phyloP scores from a whole-genome alignment of 2,329 filamentous ascomycete genomes.

The Hypoxylon sp. region DNA sequence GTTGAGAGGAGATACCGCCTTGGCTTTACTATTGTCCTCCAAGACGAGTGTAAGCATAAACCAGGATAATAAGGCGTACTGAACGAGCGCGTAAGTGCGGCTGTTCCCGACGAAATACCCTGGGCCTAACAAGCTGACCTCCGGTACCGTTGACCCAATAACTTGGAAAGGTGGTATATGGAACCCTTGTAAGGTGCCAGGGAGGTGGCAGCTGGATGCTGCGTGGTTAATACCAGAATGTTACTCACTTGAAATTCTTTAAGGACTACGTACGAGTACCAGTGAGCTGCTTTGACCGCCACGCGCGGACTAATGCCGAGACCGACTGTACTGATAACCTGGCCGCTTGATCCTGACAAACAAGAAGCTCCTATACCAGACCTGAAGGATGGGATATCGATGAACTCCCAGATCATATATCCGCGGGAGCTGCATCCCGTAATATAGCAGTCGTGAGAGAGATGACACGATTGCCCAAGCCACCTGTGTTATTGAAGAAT shows the following conservation, averaged over 20 bases:
- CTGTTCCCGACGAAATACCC: slow-evolving; percentile 33
- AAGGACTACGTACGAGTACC: slow-evolving; percentile 12
- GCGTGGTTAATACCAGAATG: slow-evolving; percentile 21
- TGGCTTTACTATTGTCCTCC: slow-evolving; percentile 25
- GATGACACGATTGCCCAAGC: slow-evolving; percentile 13
- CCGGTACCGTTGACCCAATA: slow-evolving; percentile 25
- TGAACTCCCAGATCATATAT: slow-evolving; percentile 14
- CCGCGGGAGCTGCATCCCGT: slow-evolving; percentile 20
- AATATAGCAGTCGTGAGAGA: slow-evolving; percentile 24
- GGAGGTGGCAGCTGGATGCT: slow-evolving; percentile 13
- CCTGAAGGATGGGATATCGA: slow-evolving; percentile 16
- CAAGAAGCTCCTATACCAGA: slow-evolving; percentile 13
- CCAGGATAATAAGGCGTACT: slow-evolving; percentile 21
- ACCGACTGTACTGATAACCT: slow-evolving; percentile 26
- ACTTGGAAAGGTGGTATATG: slow-evolving; percentile 26
- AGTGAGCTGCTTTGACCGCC: slow-evolving; percentile 29
- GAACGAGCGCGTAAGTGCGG: slow-evolving; percentile 32
- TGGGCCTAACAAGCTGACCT: slow-evolving; percentile 15
- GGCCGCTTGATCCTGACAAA: slow-evolving; percentile 28
- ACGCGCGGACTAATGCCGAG: slow-evolving; percentile 28
- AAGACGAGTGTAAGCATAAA: slow-evolving; percentile 28
- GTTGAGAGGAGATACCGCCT: slow-evolving; percentile 21
- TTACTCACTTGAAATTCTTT: slow-evolving; percentile 20
- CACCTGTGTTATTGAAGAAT: slow-evolving; percentile 11
- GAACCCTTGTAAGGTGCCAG: slow-evolving; percentile 15